Conservation (phyloP, 78 protist species). For the Pigoraptor vietnamica region DNA sequence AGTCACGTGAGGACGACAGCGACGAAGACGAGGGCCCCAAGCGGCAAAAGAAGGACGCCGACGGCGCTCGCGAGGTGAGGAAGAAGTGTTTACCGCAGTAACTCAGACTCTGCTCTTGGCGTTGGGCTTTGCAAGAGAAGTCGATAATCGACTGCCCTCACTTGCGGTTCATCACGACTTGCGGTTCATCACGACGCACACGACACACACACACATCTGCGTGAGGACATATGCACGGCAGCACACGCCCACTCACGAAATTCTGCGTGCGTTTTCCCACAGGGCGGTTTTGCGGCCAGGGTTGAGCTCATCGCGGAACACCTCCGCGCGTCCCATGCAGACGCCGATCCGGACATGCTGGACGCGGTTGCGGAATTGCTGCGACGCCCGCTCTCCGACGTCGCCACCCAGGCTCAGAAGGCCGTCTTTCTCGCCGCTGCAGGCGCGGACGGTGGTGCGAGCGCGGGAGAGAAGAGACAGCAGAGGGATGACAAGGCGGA, state of each 20-base stretch:
- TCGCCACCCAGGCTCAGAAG: neutral
- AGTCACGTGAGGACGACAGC: neutral
- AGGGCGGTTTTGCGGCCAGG: neutral
- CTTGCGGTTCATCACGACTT: too few relatives aligned
- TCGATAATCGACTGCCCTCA: too few relatives aligned
- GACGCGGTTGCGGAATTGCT: neutral
- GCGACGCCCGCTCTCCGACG: neutral
- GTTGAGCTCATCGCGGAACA: neutral
- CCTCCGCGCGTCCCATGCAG: neutral
- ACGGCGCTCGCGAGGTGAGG: neutral
- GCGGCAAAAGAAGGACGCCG: neutral
- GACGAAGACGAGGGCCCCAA: neutral
- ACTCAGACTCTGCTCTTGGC: too few relatives aligned
- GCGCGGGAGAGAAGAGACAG: neutral
- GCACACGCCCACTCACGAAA: too few relatives aligned
- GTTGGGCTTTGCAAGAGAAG: too few relatives aligned
- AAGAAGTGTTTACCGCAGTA: too few relatives aligned
- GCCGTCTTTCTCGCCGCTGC: neutral
- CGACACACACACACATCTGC: neutral
- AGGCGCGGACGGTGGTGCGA: neutral
- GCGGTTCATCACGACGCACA: too few relatives aligned
- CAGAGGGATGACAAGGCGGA: neutral
- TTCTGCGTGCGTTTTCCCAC: neutral
- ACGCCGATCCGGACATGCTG: neutral
- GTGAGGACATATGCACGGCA: neutral